Conservation (phyloP, 768 basidiomycete species). For the Mycena alexandri region DNA sequence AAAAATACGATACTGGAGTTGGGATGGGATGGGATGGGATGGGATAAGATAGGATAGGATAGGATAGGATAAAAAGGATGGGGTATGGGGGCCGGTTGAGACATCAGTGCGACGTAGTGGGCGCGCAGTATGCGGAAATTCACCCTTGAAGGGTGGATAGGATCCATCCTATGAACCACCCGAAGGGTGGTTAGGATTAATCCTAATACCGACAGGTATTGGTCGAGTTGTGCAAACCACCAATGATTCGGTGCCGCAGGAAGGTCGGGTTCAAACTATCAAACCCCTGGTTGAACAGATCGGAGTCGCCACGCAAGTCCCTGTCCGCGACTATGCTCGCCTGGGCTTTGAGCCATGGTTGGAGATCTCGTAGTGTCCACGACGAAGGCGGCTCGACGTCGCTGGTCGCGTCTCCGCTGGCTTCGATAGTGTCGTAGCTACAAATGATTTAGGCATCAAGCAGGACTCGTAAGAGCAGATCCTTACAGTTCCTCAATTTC, state of each 20-base stretch:
- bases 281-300: slow-evolving; percentile 52
- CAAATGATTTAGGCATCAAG: not conserved
- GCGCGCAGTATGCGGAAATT: no score
- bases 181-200: no score
- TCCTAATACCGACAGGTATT: no score
- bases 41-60: no score
- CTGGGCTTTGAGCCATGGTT: slow-evolving; percentile 41
- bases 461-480: no score
- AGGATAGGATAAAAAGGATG: no score
- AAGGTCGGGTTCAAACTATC: slow-evolving; percentile 55
- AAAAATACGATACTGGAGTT: no score
- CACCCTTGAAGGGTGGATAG: no score
- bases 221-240: slow-evolving; percentile 40
- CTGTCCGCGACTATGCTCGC: slow-evolving; percentile 31
- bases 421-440: slow-evolving; percentile 40
- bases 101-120: no score
- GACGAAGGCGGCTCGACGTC: slow-evolving; percentile 31
- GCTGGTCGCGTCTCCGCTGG: slow-evolving; percentile 22
- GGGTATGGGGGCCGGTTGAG: no score
- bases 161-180: no score
- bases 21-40: no score
- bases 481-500: slow-evolving; percentile 63
- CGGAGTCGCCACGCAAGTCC: slow-evolving; percentile 29
- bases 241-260: slow-evolving; percentile 52
- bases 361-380: slow-evolving; percentile 34